Percentiles rank a stretch among this genome's conserved stretches.
These are phyloP conservation scores for Ambispora gerdemannii DNA, from an alignment of 192 early-diverging fungal genomes.

Conservation along the genomic window DNA sequence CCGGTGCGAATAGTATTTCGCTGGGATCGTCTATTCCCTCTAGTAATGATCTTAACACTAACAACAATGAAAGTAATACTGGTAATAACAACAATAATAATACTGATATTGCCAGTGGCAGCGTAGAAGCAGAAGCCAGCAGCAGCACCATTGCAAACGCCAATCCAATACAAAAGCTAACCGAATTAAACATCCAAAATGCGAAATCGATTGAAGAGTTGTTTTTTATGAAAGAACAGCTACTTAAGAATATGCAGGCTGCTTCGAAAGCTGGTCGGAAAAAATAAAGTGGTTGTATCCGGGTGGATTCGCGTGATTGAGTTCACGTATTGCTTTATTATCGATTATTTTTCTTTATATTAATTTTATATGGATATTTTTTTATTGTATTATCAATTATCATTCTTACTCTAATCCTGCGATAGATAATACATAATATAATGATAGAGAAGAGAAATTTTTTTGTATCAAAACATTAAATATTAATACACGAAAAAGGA, in stretches of 20 bases:
- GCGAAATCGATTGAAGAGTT: too few species aligned
- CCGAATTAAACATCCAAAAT: not conserved
- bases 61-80: not conserved
- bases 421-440: not conserved
- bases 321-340: too few species aligned
- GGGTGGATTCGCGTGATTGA: too few species aligned
- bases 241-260: too few species aligned
- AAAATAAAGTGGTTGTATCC: too few species aligned
- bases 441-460: not conserved
- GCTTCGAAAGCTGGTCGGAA: too few species aligned
- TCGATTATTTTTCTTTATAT: too few species aligned
- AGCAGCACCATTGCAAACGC: not conserved
- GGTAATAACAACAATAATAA: too few species aligned
- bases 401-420: not conserved
- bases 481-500: not conserved
- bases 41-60: not conserved
- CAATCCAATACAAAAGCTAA: not conserved
- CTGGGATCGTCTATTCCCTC: not conserved
- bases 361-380: too few species aligned
- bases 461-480: not conserved
- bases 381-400: too few species aligned
- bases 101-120: too few species aligned
- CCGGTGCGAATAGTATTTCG: not conserved
- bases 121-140: not conserved
- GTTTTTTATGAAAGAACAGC: too few species aligned